Evolutionary conservation across 306 rosid species (phyloP), one percentile per base, ranked within the genome.

Genomic region (Quillaja saponaria): DNA sequence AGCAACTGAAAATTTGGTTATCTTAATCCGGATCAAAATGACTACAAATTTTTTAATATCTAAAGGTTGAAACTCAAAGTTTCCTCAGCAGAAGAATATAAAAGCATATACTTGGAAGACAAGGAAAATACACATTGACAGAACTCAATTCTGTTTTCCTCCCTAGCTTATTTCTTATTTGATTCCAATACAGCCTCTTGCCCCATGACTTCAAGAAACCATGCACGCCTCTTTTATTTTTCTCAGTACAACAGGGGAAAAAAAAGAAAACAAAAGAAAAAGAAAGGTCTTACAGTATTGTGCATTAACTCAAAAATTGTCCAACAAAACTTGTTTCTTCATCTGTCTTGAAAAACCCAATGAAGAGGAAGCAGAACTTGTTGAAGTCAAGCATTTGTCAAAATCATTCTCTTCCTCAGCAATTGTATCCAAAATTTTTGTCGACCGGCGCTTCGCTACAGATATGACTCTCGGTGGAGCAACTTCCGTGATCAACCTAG

Each of bases 401-500:
- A 71, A 62, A 61, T 68, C 76, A 34, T 58, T 49, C 59, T 78
- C 87, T 55, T 78, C 84, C 63, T 82, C 81, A 34, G 51, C 19
- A 46, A 82, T 82, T 13, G 81, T 82, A 53, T 78, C 87, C 18
- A 82, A 41, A 68, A 60, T 62, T 44, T 61, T 79, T 48, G 68
- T 82, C 65, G 41, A 8, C 2, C 64, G 67, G 25, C 76, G 63
- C 44, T 39, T 39, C 1, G 65, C 62, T 35, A 69, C 71, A 0
- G 82, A 61, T 35, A 82, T 65, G 21, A 72, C 52, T 59, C 66
- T 64, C 1, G 84, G 72, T n/a, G 83, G 82, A 57, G 84, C 87
- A 51, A 79, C 82, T 76, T 82, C 87, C 1, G 73, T 79, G 3
- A 71, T 50, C 44, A 76, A 15, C 42, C 73, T 75, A 37, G 67